Percentiles rank a stretch among this genome's conserved stretches.
phyloP scores from a whole-genome alignment of 257 asterid genomes.

The Ligustrum vulgare region DNA sequence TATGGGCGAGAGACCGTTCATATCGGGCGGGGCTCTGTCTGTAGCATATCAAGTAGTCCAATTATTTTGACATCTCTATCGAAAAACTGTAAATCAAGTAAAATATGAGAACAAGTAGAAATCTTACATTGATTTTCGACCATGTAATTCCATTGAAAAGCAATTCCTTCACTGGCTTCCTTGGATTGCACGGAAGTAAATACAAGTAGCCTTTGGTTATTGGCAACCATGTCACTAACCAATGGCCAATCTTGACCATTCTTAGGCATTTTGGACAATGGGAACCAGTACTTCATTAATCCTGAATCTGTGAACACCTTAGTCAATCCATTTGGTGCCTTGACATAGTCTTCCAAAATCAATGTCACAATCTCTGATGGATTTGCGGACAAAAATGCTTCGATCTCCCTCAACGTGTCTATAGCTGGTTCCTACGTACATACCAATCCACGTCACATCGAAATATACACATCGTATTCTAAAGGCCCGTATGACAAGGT shows the following conservation, averaged over 20 bases:
- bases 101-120: not conserved
- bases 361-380: constrained; percentile 84
- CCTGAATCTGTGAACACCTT: constrained; percentile 70
- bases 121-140: constrained; percentile 80
- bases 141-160: constrained; percentile 95
- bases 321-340: constrained; percentile 63
- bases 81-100: not conserved
- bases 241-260: constrained; percentile 77
- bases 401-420: constrained; percentile 62
- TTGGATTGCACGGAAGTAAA: constrained; percentile 63
- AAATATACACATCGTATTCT: not conserved
- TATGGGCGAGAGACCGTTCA: not conserved
- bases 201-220: constrained; percentile 66
- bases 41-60: too few species aligned
- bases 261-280: constrained; percentile 69
- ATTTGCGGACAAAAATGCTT: constrained; percentile 57
- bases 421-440: constrained; percentile 51
- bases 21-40: not conserved
- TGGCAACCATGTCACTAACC: constrained; percentile 64
- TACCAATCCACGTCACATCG: not conserved
- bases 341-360: constrained; percentile 82
- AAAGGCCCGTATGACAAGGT: too few species aligned
- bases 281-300: constrained; percentile 73
- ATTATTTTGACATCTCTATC: not conserved
- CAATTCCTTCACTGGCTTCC: constrained; percentile 74